Evolutionary conservation across 805 yeast species (phyloP).

Genomic region (Wickerhamia fluorescens): DNA sequence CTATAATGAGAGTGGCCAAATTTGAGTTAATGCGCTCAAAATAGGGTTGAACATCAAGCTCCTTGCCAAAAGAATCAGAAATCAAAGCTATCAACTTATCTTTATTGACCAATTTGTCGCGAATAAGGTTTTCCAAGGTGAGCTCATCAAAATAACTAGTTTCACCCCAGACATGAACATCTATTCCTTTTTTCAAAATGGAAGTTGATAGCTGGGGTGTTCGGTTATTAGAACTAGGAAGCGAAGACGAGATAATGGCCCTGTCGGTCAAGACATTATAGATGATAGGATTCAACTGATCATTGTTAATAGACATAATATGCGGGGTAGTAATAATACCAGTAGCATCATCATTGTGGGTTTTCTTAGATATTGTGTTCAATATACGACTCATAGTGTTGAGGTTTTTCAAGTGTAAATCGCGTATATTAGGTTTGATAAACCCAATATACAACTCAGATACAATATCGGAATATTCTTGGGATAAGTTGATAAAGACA

Average conservation of each 20-base stretch:
- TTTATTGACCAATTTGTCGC: constrained; percentile 42
- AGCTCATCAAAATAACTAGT: constrained; percentile 23
- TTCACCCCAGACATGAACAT: constrained; percentile 38
- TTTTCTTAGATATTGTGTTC: constrained; percentile 37
- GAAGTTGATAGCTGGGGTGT: constrained; percentile 67
- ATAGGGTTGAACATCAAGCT: constrained; percentile 62
- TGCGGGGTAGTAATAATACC: constrained; percentile 84
- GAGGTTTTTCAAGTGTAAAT: constrained; percentile 60
- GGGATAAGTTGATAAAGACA: constrained; percentile 77
- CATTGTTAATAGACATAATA: constrained; percentile 52
- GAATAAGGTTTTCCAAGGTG: constrained; percentile 34
- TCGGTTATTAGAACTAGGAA: constrained; percentile 58
- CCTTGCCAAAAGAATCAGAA: constrained; percentile 71
- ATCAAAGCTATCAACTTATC: constrained; percentile 53
- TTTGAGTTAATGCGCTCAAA: constrained; percentile 54
- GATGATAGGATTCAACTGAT: constrained; percentile 73
- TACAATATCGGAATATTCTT: constrained; percentile 64
- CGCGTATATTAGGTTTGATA: constrained; percentile 36
- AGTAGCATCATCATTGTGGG: constrained; percentile 42
- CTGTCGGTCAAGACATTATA: constrained; percentile 89
- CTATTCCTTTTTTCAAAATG: constrained; percentile 68
- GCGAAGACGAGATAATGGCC: constrained; percentile 81
- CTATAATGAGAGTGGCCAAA: constrained; percentile 72
- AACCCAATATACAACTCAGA: constrained; percentile 60
- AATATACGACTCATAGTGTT: constrained; percentile 56